phyloP scores from a whole-genome alignment of 2,329 filamentous ascomycete species.

The Erysiphe pulchra region DNA sequence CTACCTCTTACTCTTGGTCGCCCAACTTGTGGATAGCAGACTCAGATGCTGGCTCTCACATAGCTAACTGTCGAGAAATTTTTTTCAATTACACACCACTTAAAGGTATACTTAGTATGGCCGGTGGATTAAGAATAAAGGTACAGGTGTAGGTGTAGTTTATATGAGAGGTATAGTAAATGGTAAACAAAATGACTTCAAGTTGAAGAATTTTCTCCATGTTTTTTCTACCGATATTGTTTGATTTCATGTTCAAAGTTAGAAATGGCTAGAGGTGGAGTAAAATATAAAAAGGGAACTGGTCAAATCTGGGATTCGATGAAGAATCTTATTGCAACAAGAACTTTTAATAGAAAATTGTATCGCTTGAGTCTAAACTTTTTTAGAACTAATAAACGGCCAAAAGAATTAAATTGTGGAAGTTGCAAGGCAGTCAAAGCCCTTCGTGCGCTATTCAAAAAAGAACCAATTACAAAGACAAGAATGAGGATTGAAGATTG shows the following conservation, averaged over 20 bases:
- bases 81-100: background rate
- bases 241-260: background rate
- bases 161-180: background rate
- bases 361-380: background rate
- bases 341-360: background rate
- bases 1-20: background rate
- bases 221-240: background rate
- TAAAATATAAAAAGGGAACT: background rate
- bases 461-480: too few species aligned
- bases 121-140: background rate
- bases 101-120: background rate
- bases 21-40: background rate
- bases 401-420: background rate
- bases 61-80: background rate
- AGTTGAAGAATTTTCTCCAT: background rate
- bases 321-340: background rate
- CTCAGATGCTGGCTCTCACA: background rate
- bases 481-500: too few species aligned
- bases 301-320: background rate
- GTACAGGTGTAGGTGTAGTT: background rate
- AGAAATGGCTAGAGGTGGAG: background rate
- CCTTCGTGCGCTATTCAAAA: background rate
- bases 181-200: background rate
- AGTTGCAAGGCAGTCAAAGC: background rate
- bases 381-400: too few species aligned